A percentile compares a stretch with the other conserved stretches of the same genome.
Conservation (phyloP, 1,284 basidiomycete species). For the Irpex sp. region DNA sequence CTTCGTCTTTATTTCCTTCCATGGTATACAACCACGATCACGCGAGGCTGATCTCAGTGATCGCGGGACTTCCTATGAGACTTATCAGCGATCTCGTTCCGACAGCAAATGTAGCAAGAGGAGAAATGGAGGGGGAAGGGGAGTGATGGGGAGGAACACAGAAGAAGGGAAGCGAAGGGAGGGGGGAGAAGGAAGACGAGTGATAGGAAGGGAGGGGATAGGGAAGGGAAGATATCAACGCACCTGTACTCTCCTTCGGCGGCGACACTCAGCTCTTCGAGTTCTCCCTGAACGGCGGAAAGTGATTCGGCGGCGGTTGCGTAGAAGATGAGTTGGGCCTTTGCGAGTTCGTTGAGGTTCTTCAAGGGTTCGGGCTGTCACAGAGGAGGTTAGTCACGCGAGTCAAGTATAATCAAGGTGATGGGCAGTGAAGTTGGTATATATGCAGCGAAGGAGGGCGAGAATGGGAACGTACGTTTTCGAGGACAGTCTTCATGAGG, state of each 20-base stretch:
- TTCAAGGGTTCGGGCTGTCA: slow-evolving; percentile 89
- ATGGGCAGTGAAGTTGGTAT: no score
- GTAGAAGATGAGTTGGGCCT: slow-evolving; percentile 89
- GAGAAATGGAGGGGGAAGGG: not conserved
- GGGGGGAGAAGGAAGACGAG: not conserved
- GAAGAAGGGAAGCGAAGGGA: no score
- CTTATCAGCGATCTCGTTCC: not conserved
- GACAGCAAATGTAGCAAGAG: not conserved
- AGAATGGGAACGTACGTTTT: slow-evolving; percentile 66
- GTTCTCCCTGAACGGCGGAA: slow-evolving; percentile 79
- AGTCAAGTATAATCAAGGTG: no score
- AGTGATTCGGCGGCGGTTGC: slow-evolving; percentile 84
- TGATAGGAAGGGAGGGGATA: no score
- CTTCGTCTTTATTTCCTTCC: not conserved
- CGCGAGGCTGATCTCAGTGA: slow-evolving; percentile 53
- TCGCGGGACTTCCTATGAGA: slow-evolving; percentile 71
- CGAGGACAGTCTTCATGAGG: slow-evolving; percentile 96
- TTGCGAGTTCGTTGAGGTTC: slow-evolving; percentile 89
- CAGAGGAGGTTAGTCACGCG: not conserved
- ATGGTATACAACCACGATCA: slow-evolving; percentile 5
- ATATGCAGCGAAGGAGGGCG: no score
- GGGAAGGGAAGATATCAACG: slow-evolving; percentile 7
- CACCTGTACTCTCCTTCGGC: slow-evolving; percentile 92
- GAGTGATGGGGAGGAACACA: no score
- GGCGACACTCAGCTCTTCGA: slow-evolving; percentile 85